These are phyloP conservation scores for Trichoderma oligosporum DNA, from an alignment of 2,329 filamentous ascomycete genomes.

Conservation along the genomic window DNA sequence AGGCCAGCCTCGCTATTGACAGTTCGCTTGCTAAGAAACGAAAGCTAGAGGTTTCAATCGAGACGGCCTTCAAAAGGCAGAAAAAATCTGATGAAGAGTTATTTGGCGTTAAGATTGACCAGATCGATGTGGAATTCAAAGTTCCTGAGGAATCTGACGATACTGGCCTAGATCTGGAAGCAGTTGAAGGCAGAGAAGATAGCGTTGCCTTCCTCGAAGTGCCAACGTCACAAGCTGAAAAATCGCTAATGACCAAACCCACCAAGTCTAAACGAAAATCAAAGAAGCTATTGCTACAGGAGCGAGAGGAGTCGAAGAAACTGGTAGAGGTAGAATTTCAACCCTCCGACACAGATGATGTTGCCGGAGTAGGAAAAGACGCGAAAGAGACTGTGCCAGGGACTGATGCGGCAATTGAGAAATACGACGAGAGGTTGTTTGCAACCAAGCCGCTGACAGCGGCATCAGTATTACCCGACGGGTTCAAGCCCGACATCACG, in stretches of 20 bases:
- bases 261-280: constrained; percentile 67
- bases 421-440: constrained; percentile 46
- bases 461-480: constrained; percentile 44
- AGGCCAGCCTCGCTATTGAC: constrained; percentile 67
- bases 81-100: constrained; percentile 79
- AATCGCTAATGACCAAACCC: constrained; percentile 53
- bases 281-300: constrained; percentile 72
- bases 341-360: constrained; percentile 40
- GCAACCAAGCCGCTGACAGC: constrained; percentile 44
- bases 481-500: constrained; percentile 44
- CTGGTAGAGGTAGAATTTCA: constrained; percentile 48
- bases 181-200: constrained; percentile 40
- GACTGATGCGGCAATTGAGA: constrained; percentile 46
- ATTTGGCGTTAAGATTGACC: constrained; percentile 60
- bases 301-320: constrained; percentile 58
- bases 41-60: constrained; percentile 64
- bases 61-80: constrained; percentile 70
- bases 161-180: constrained; percentile 45
- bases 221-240: constrained; percentile 40
- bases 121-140: constrained; percentile 49
- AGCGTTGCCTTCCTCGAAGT: constrained; percentile 46
- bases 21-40: constrained; percentile 59
- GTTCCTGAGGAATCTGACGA: constrained; percentile 49
- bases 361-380: constrained; percentile 32
- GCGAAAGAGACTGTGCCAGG: constrained; percentile 22